Base-by-base conservation (phyloP, 164 flowering plant genomes). In the Piper longum region DNA sequence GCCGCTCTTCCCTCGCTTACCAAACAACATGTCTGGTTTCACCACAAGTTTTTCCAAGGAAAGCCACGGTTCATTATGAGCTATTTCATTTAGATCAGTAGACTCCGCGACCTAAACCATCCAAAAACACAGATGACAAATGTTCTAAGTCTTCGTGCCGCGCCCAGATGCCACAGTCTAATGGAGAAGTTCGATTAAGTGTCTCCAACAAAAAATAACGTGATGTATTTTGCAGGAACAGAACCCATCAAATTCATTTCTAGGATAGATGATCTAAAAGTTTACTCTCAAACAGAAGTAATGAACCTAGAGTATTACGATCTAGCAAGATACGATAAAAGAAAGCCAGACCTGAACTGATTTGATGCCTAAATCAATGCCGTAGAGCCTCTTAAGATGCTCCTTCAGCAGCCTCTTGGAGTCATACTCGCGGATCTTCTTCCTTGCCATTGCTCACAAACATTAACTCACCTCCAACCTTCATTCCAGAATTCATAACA, bases 1-100 rank as follows among this genome's bases (percentile, higher is more conserved):
- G 5, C 98, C 98, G 73, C 96, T 89, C 88, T 91, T 91, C 48
- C 98, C 96, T 63, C 95, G 91, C 69, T 92, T 92, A 56, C 98
- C 96, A 66, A 92, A 92, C 75, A 92, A 73, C 98, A 92, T 92
- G 70, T 92, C 98, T 0, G 98, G 96, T 66, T 92, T 92, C 62
- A 92, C 96, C 57, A 92, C 98, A 74, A 92, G 69, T 64, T 67
- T 85, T 7, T 85, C 75, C 36, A 96, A 82, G 9, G 96, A 89
- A 19, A 92, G 80, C 96, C 98, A 89, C 74, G 91, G 81, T 62
- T 92, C 88, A 60, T 68, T 66, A 72, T 88, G 77, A 14, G 80
- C 75, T 60, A 92, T 56, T 63, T 92, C 89, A 1, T 80, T 67
- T 66, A 89, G 88, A 64, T 92, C 96, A 0, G 96, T 92, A 2